Evolutionary conservation across 441 rosid genomes (phyloP).

Genomic region (Adansonia gregorii): DNA sequence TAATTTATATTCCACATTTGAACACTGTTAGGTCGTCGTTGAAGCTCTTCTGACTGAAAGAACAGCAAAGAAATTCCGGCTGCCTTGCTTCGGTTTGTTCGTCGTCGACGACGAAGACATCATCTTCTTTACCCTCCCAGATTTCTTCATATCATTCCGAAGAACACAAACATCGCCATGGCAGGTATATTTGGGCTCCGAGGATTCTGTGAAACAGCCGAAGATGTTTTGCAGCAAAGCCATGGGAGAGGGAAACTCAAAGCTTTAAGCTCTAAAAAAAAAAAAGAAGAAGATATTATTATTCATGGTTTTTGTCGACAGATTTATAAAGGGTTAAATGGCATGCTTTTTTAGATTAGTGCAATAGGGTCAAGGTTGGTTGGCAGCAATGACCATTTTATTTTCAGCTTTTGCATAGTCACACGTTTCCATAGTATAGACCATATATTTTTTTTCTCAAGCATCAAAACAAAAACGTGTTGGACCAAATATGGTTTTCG

Average conservation of each 20-base stretch:
- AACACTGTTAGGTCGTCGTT: not conserved
- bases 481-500: not conserved
- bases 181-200: constrained; percentile 37
- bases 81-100: constrained; percentile 24
- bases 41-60: constrained; percentile 13
- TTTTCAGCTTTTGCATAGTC: not conserved
- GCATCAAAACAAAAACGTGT: not conserved
- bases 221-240: constrained; percentile 43
- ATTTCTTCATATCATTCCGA: not conserved
- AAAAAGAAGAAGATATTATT: not conserved
- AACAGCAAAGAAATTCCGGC: constrained; percentile 15
- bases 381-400: not conserved
- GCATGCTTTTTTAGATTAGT: not conserved
- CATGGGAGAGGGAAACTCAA: constrained; percentile 32
- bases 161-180: constrained; percentile 53
- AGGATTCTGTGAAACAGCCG: constrained; percentile 44
- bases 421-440: constrained; percentile 23
- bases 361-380: constrained; percentile 27
- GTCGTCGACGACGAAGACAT: not conserved
- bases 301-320: not conserved
- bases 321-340: not conserved
- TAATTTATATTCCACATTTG: not conserved
- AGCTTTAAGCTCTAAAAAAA: not conserved
- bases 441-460: not conserved
- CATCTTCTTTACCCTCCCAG: not conserved